Percentiles rank a stretch among this genome's conserved stretches.
phyloP scores from a whole-genome alignment of 306 rosid genomes.

The Fragaria iinumae region DNA sequence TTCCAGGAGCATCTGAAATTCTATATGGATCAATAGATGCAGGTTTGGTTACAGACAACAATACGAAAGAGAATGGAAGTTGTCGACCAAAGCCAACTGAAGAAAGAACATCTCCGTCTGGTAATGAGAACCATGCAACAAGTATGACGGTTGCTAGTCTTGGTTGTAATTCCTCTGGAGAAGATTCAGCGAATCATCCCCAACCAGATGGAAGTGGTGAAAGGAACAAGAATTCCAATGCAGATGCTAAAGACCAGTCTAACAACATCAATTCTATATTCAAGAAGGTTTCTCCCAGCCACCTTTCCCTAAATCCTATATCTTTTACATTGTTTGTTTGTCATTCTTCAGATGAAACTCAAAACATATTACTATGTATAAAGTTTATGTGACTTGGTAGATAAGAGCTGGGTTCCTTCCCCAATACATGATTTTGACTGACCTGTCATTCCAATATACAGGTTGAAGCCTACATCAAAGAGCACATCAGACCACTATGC shows the following conservation, averaged over 20 bases:
- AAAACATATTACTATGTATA: neutral
- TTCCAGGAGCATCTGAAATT: conserved; percentile 43
- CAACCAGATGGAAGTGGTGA: conserved; percentile 29
- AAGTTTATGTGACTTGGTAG: neutral
- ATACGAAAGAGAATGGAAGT: conserved; percentile 25
- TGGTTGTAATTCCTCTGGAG: conserved; percentile 29
- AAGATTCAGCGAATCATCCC: conserved; percentile 34
- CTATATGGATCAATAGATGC: conserved; percentile 30
- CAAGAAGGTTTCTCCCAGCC: conserved; percentile 54
- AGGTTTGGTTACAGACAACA: conserved; percentile 27
- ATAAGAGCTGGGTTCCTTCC: neutral
- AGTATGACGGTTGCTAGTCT: conserved; percentile 26
- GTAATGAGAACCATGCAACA: conserved; percentile 32
- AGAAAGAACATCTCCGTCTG: conserved; percentile 31
- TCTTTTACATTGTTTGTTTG: neutral
- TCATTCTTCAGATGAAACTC: neutral
- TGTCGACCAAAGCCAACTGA: conserved; percentile 33
- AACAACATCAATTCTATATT: conserved; percentile 46
- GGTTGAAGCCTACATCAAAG: conserved; percentile 95
- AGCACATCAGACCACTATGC: conserved; percentile 91
- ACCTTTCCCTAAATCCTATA: conserved; percentile 8
- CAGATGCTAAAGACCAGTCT: conserved; percentile 37
- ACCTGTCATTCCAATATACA: conserved; percentile 32
- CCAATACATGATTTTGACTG: neutral
- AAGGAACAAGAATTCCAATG: conserved; percentile 40